Conservation (phyloP, 2,329 filamentous ascomycete species). For the Lachnellula willkommii region DNA sequence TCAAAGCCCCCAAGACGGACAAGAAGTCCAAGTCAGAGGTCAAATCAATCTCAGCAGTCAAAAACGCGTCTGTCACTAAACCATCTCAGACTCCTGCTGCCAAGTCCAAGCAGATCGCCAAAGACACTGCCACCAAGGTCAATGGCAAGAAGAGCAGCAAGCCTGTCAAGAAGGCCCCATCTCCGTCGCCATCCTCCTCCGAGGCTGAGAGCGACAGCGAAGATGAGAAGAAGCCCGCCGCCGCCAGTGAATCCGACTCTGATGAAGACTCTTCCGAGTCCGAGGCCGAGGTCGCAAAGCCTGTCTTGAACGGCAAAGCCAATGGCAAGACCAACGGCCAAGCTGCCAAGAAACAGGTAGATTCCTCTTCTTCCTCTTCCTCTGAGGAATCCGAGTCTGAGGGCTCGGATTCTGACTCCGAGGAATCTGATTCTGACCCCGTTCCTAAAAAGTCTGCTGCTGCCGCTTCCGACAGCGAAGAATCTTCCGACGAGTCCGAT, state of each 20-base stretch:
- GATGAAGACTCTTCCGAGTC: constrained; percentile 25
- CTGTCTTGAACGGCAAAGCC: constrained; percentile 30
- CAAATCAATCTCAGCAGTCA: constrained; percentile 50
- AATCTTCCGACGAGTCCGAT: constrained; percentile 26
- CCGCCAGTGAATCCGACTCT: constrained; percentile 27
- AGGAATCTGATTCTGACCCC: constrained; percentile 30
- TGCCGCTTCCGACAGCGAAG: constrained; percentile 27
- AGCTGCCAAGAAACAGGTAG: constrained; percentile 34
- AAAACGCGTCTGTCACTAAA: constrained; percentile 65
- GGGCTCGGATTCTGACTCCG: constrained; percentile 19
- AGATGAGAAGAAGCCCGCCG: too few species aligned
- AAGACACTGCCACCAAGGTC: constrained; percentile 41
- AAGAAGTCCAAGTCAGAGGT: constrained; percentile 45
- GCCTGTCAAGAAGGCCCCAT: constrained; percentile 37
- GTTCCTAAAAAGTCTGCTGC: constrained; percentile 24
- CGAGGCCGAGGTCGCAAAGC: constrained; percentile 29
- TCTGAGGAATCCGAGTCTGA: constrained; percentile 14
- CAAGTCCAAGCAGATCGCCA: constrained; percentile 63
- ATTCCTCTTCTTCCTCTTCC: constrained; percentile 30
- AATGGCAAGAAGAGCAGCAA: constrained; percentile 41
- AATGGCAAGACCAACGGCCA: constrained; percentile 35
- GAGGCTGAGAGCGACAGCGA: constrained; percentile 33
- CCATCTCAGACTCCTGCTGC: constrained; percentile 57
- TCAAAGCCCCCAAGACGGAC: constrained; percentile 56
- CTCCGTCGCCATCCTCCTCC: constrained; percentile 36